phyloP scores from a whole-genome alignment of 495 filamentous ascomycete genomes.

The Annulohypoxylon moriforme region DNA sequence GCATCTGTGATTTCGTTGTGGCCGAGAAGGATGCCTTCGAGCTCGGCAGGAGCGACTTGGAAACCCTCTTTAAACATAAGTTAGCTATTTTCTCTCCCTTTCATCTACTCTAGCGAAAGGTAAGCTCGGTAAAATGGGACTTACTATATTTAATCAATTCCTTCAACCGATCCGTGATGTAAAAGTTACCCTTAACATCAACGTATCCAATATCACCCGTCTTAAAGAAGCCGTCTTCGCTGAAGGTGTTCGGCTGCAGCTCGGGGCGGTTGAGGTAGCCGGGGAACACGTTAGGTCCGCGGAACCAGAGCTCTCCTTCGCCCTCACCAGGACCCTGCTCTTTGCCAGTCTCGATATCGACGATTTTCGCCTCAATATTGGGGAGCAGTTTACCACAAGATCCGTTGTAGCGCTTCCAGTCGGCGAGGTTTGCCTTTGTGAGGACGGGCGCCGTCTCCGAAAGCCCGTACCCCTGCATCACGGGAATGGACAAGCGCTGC shows the following conservation, averaged over 20 bases:
- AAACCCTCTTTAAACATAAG: slow-evolving; percentile 68
- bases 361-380: slow-evolving; percentile 86
- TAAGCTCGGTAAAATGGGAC: slow-evolving; percentile 6
- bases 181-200: slow-evolving; percentile 65
- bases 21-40: slow-evolving; percentile 79
- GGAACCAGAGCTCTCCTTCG: slow-evolving; percentile 78
- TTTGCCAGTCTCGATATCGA: slow-evolving; percentile 63
- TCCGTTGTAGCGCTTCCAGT: slow-evolving; percentile 82
- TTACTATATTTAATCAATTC: slow-evolving; percentile 88
- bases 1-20: slow-evolving; percentile 83
- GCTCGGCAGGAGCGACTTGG: slow-evolving; percentile 88
- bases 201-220: slow-evolving; percentile 79
- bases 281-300: slow-evolving; percentile 80
- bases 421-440: slow-evolving; percentile 72
- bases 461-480: slow-evolving; percentile 71
- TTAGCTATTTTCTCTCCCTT: not conserved
- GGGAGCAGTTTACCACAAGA: slow-evolving; percentile 83
- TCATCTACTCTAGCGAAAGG: not conserved
- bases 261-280: slow-evolving; percentile 79
- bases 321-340: slow-evolving; percentile 30
- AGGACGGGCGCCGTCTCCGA: slow-evolving; percentile 66
- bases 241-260: slow-evolving; percentile 72
- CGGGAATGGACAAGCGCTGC: slow-evolving; percentile 74
- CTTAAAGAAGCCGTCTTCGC: slow-evolving; percentile 81
- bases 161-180: slow-evolving; percentile 85